phyloP scores from a whole-genome alignment of 2,329 filamentous ascomycete species.

The Fusarium protoensiforme region DNA sequence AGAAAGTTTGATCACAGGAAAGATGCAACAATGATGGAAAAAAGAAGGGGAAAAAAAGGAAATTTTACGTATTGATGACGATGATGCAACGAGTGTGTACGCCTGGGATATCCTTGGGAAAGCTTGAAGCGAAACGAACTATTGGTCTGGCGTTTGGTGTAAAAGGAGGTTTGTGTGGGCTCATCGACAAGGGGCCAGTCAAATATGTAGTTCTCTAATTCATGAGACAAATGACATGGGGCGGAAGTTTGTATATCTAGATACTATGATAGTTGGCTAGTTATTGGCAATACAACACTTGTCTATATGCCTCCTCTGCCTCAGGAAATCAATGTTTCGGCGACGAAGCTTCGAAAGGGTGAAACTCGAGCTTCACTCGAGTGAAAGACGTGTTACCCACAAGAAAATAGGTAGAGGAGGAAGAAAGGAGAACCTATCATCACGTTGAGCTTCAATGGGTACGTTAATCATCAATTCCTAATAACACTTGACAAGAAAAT shows the following conservation, averaged over 20 bases:
- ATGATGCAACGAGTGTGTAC: neutral
- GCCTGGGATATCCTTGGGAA: constrained; percentile 25
- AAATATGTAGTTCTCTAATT: constrained; percentile 16
- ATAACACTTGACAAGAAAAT: constrained; percentile 16
- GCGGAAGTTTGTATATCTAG: constrained; percentile 5
- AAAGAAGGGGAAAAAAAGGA: neutral
- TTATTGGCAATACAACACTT: neutral
- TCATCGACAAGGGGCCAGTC: neutral
- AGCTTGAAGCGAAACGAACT: constrained; percentile 30
- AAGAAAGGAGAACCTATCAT: neutral
- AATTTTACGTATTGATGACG: constrained; percentile 23
- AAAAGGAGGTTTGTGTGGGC: constrained; percentile 12
- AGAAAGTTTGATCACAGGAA: constrained; percentile 68
- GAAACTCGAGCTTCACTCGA: no score
- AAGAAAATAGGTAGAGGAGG: no score
- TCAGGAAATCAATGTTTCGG: neutral
- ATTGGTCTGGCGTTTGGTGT: constrained; percentile 38
- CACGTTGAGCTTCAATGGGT: neutral
- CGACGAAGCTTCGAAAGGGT: no score
- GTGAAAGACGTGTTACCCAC: no score
- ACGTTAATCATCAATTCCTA: constrained; percentile 29
- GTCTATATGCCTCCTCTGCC: neutral
- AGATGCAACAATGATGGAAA: constrained; percentile 52
- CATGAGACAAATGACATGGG: constrained; percentile 4
- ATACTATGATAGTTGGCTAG: neutral